Base-by-base conservation (phyloP, 495 filamentous ascomycete species). In the Penicillium odoratum region DNA sequence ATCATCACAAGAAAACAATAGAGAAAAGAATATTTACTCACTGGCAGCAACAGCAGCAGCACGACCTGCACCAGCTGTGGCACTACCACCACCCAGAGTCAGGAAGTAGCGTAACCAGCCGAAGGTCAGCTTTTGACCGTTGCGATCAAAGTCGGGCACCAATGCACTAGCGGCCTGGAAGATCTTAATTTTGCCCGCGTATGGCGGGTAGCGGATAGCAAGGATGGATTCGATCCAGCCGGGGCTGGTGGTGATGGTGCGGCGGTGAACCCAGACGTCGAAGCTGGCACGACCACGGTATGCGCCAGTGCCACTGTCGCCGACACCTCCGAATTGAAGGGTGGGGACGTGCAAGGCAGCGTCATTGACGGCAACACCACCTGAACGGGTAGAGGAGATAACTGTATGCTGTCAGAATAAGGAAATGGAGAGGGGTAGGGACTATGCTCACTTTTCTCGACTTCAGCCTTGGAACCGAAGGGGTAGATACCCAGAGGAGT, bases 321-420 rank as follows among this genome's bases (percentile, higher is more conserved):
- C 94, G 31, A 98, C 89, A 65, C 93, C 93, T 59, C 94, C 94
- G 67, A 98, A 97, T 51, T 90, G 78, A 4, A 96, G 75, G 8
- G 86, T 91, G 21, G 86, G 83, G 60, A 96, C 84, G 75, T 97
- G 93, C 73, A 91, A 86, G 64, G 84, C 90, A 50, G 87, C 78
- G 72, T 96, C 92, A 73, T 96, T 96, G 67, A 93, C 74, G 36
- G 86, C 83, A 21, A 85, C 90, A 57, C 92, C 89, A 44, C 92
- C 92, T 6, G 89, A 93, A 34, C 83, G 87, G 59, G 87, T 83
- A 51, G 80, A 73, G 51, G 78, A 73, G 46, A 90, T 78, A 47
- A 90, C 82, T 83, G 60, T 33, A 30, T 4, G 18, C 18, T 36
- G 60, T 70, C 60, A 73, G 56, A 30, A 21, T 9, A 9, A 16